phyloP scores from a whole-genome alignment of 345 rosid species.

The Adansonia digitata region DNA sequence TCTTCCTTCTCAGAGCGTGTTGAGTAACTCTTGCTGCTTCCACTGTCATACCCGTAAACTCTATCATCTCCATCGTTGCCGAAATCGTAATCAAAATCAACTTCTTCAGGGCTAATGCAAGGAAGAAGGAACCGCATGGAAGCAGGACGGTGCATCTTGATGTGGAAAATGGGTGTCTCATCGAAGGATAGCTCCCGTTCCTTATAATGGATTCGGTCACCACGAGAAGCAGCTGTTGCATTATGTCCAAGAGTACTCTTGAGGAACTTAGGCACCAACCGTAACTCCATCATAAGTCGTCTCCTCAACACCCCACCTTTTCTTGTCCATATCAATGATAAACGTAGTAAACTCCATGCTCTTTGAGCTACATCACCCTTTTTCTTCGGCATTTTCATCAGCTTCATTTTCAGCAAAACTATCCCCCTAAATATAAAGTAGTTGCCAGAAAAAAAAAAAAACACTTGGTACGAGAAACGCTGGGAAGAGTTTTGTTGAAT shows the following conservation, averaged over 20 bases:
- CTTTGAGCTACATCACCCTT: conserved; percentile 16
- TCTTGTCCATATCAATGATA: conserved; percentile 61
- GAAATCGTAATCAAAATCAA: conserved; percentile 53
- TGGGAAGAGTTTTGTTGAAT: conserved; percentile 3
- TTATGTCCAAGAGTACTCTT: conserved; percentile 35
- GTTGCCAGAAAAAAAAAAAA: neutral
- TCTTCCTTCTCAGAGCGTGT: neutral
- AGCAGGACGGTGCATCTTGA: conserved; percentile 59
- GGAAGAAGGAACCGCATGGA: conserved; percentile 65
- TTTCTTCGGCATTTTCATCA: conserved; percentile 30
- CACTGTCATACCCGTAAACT: conserved; percentile 23
- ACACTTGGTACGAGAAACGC: neutral
- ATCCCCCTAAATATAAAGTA: neutral
- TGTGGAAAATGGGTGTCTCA: conserved; percentile 64
- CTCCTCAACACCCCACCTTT: conserved; percentile 65
- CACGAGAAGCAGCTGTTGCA: conserved; percentile 10
- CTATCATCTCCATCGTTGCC: conserved; percentile 24
- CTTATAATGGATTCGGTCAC: conserved; percentile 30
- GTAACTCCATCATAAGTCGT: conserved; percentile 44
- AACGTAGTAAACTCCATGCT: conserved; percentile 55
- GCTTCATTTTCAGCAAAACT: neutral
- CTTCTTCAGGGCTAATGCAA: conserved; percentile 55
- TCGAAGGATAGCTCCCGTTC: conserved; percentile 86
- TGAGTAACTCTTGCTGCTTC: conserved; percentile 23
- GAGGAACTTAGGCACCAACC: conserved; percentile 48